phyloP scores from a whole-genome alignment of 176 grass and related monocot genomes.

The Luzula sylvatica region DNA sequence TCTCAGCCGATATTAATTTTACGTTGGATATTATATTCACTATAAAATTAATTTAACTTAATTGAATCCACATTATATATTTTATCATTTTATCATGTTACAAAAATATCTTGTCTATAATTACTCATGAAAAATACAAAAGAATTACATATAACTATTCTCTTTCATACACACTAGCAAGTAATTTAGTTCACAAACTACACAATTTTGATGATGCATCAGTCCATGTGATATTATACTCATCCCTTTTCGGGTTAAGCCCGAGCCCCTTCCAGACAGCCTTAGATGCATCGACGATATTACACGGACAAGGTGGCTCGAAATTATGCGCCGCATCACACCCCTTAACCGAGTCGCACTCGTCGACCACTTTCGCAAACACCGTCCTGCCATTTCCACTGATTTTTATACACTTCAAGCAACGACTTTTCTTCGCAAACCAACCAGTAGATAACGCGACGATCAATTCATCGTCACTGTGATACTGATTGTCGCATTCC shows the following conservation, averaged over 20 bases:
- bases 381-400: constrained; percentile 22
- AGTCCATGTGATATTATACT: constrained; percentile 42
- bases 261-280: constrained; percentile 52
- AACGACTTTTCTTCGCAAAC: too few relatives aligned
- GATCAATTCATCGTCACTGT: constrained; percentile 26
- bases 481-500: constrained; percentile 33
- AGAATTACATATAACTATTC: background rate
- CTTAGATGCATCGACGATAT: constrained; percentile 45
- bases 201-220: constrained; percentile 15
- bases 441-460: constrained; percentile 17
- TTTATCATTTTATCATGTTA: too few relatives aligned
- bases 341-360: constrained; percentile 41
- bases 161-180: background rate
- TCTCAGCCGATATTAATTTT: too few relatives aligned
- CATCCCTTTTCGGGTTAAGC: constrained; percentile 12
- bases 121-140: background rate
- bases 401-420: too few relatives aligned
- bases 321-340: constrained; percentile 37
- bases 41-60: too few relatives aligned
- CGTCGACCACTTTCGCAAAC: constrained; percentile 48
- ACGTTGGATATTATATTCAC: too few relatives aligned
- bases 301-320: constrained; percentile 41
- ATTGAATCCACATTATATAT: too few relatives aligned
- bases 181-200: background rate
- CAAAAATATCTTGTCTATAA: too few relatives aligned